Percentiles rank a stretch among this genome's conserved stretches.
Conservation (phyloP, 441 rosid species). For the Arabidopsis hybrid region DNA sequence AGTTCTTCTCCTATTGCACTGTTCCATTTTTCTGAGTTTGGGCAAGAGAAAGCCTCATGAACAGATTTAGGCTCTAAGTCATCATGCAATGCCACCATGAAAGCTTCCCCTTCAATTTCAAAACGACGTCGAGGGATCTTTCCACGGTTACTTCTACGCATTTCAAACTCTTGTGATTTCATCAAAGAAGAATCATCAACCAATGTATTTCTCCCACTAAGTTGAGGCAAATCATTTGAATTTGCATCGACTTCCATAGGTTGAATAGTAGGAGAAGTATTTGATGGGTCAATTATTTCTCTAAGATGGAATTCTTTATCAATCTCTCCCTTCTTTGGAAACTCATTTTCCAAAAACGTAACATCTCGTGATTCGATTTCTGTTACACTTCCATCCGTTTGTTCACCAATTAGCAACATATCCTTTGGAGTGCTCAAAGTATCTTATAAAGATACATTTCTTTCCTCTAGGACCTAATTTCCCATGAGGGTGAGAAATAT, state of each 20-base stretch:
- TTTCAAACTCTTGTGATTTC: not conserved
- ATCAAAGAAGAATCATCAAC: not conserved
- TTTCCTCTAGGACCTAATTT: not conserved
- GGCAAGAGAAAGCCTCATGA: not conserved
- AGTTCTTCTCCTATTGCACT: not conserved
- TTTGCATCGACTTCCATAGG: conserved; percentile 3
- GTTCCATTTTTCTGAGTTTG: not conserved
- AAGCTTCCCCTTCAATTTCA: conserved; percentile 27
- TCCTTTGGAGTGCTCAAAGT: not conserved
- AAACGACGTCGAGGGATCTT: not conserved
- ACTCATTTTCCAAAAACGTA: not conserved
- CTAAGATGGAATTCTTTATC: not conserved
- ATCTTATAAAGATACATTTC: conserved; percentile 2
- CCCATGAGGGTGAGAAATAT: not conserved
- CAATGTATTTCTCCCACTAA: conserved; percentile 1
- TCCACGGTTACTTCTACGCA: conserved; percentile 12
- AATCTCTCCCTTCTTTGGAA: conserved; percentile 1
- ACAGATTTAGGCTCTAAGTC: not conserved
- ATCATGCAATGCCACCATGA: conserved; percentile 23
- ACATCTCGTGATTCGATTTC: conserved; percentile 12
- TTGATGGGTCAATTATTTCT: not conserved
- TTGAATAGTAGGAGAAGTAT: not conserved
- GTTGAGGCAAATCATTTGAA: conserved; percentile 7
- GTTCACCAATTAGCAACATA: not conserved
- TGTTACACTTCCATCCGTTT: not conserved